These are phyloP conservation scores for Coelastrella sp. DNA, from an alignment of 139 green algal species.

Conservation along the genomic window DNA sequence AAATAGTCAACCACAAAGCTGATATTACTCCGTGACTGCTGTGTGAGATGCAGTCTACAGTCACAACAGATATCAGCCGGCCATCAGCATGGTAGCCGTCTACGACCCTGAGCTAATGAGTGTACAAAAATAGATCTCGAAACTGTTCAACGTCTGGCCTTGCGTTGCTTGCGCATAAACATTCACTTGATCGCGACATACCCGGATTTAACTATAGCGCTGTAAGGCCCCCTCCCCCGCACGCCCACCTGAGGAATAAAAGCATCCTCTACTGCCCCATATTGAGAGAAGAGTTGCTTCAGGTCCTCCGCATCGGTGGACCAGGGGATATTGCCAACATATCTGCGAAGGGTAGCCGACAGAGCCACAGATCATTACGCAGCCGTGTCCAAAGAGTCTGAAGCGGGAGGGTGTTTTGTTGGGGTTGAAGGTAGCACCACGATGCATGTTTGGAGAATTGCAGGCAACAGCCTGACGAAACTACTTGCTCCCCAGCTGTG, in stretches of 20 bases:
- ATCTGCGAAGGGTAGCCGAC: neutral
- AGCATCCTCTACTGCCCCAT: constrained; percentile 58
- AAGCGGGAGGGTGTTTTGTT: too few relatives aligned
- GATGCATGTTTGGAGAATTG: too few relatives aligned
- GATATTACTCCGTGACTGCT: too few relatives aligned
- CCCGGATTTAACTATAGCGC: too few relatives aligned
- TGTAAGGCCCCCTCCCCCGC: neutral
- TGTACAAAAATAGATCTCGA: too few relatives aligned
- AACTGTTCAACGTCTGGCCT: neutral
- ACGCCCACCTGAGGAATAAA: constrained; percentile 55
- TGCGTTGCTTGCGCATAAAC: neutral
- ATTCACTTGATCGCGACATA: neutral
- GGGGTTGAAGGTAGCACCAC: too few relatives aligned
- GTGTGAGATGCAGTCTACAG: too few relatives aligned
- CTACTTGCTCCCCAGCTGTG: neutral
- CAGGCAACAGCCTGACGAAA: neutral
- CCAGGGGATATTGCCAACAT: constrained; percentile 78
- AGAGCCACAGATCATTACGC: neutral
- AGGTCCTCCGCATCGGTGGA: constrained; percentile 66
- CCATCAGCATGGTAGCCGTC: too few relatives aligned
- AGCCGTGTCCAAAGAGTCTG: neutral
- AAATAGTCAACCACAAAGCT: too few relatives aligned
- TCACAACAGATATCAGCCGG: too few relatives aligned
- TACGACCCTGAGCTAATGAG: too few relatives aligned
- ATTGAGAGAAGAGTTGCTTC: constrained; percentile 70